Evolutionary conservation across 495 filamentous ascomycete genomes (phyloP).

Genomic region (Aspergillus wentii): DNA sequence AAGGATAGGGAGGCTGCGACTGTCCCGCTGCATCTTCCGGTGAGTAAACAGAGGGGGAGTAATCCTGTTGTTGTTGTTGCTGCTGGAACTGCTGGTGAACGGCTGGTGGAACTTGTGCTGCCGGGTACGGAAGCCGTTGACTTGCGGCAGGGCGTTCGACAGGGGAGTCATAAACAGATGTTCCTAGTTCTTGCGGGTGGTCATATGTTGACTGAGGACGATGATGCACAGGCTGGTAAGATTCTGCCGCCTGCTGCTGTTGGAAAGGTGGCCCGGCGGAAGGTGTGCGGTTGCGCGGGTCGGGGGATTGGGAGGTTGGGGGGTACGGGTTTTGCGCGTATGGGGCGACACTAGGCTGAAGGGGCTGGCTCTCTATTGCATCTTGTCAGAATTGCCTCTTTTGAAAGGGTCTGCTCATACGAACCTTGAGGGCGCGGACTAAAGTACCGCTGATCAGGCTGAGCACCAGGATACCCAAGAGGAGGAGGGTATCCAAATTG

Average conservation of each 20-base stretch:
- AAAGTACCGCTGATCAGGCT: conserved; percentile 67
- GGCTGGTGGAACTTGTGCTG: conserved; percentile 29
- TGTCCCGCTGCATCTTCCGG: conserved; percentile 48
- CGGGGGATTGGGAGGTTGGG: conserved; percentile 36
- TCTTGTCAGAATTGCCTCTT: conserved; percentile 7
- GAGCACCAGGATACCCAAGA: conserved; percentile 29
- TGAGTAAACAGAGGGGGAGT: conserved; percentile 56
- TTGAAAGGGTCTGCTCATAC: conserved; percentile 2
- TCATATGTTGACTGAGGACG: conserved; percentile 70
- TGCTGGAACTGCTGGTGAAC: conserved; percentile 38
- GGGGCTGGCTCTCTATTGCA: conserved; percentile 24
- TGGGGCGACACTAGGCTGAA: conserved; percentile 22
- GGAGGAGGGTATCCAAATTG: conserved; percentile 60
- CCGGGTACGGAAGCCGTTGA: conserved; percentile 41
- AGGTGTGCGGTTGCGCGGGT: conserved; percentile 37
- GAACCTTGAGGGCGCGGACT: conserved; percentile 54
- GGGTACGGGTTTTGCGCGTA: conserved; percentile 36
- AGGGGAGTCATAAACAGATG: conserved; percentile 79
- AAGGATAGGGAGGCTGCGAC: conserved; percentile 41
- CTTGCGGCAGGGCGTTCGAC: conserved; percentile 40
- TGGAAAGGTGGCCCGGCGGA: conserved; percentile 30
- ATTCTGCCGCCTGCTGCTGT: conserved; percentile 33
- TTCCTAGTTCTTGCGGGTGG: conserved; percentile 78
- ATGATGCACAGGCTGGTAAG: conserved; percentile 40
- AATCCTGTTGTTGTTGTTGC: conserved; percentile 39